These are phyloP conservation scores for Austropuccinia psidii DNA, from an alignment of 1,284 basidiomycete species.

Conservation along the genomic window DNA sequence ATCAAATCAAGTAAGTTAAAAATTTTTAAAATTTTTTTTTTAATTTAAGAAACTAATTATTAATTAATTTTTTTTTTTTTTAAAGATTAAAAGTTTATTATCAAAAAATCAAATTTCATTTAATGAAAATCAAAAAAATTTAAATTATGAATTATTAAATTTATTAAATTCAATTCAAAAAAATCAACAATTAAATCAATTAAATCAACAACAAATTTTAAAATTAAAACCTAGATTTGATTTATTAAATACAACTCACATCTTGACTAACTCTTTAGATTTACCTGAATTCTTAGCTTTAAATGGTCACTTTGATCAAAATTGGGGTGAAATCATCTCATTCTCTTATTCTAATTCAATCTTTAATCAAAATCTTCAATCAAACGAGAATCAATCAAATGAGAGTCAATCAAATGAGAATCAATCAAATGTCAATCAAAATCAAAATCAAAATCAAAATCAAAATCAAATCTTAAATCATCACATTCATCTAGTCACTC, in stretches of 20 bases:
- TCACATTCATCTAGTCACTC: slow-evolving; percentile 10
- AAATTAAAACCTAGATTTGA: slow-evolving; percentile 28
- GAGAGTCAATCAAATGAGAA: too few species aligned
- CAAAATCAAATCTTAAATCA: neutral
- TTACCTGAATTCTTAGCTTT: slow-evolving; percentile 13
- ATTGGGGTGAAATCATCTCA: neutral
- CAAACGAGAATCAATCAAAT: neutral
- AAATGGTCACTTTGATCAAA: neutral
- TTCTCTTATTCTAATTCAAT: neutral
- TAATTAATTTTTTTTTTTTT: too few species aligned
- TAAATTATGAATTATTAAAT: too few species aligned
- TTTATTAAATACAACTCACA: slow-evolving; percentile 14
- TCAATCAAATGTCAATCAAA: neutral
- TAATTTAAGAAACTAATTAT: too few species aligned
- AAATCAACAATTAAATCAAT: too few species aligned
- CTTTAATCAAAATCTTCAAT: neutral
- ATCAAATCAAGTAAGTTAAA: too few species aligned
- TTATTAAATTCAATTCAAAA: too few species aligned
- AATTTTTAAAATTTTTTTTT: too few species aligned
- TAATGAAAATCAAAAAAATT: too few species aligned
- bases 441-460: too few species aligned
- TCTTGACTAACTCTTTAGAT: slow-evolving; percentile 23
- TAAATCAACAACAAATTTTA: neutral
- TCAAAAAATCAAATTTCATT: too few species aligned
- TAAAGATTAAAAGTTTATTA: too few species aligned